phyloP scores from a whole-genome alignment of 2,329 filamentous ascomycete genomes.

The Apiospora phragmitis region DNA sequence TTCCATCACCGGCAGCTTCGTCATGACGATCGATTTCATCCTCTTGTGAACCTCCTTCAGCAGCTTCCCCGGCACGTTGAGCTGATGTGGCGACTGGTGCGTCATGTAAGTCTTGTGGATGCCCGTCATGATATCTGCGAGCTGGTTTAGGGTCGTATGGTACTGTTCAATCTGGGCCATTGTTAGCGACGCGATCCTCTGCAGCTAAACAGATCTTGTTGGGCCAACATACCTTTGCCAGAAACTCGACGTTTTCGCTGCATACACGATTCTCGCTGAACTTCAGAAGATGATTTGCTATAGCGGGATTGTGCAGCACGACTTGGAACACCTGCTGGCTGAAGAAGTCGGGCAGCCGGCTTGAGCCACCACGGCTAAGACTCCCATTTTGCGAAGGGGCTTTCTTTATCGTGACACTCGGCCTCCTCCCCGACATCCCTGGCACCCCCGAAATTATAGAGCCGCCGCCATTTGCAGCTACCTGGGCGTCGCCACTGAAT shows the following conservation, averaged over 20 bases:
- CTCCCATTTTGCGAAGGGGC: background rate
- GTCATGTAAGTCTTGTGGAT: slow-evolving; percentile 32
- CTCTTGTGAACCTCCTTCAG: slow-evolving; percentile 31
- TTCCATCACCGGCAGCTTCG: slow-evolving; percentile 37
- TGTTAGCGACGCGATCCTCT: background rate
- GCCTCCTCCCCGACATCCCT: background rate
- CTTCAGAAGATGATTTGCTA: slow-evolving; percentile 41
- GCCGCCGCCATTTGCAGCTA: background rate
- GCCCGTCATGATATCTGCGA: slow-evolving; percentile 39
- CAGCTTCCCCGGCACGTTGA: slow-evolving; percentile 30
- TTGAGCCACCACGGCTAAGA: slow-evolving; percentile 15
- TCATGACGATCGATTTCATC: slow-evolving; percentile 28
- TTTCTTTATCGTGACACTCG: background rate
- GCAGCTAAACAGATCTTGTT: background rate
- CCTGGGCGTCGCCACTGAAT: background rate
- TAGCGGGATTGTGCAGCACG: slow-evolving; percentile 43
- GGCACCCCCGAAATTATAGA: background rate
- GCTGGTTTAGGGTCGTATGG: slow-evolving; percentile 39
- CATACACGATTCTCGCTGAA: slow-evolving; percentile 41
- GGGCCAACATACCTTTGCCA: slow-evolving; percentile 39
- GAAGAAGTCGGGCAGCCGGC: slow-evolving; percentile 40
- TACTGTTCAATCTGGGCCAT: slow-evolving; percentile 41
- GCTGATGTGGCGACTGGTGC: slow-evolving; percentile 15
- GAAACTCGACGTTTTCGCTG: slow-evolving; percentile 46
- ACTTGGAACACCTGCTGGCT: slow-evolving; percentile 41